phyloP scores from a whole-genome alignment of 2,329 filamentous ascomycete species.

The Metarhizium rileyi region DNA sequence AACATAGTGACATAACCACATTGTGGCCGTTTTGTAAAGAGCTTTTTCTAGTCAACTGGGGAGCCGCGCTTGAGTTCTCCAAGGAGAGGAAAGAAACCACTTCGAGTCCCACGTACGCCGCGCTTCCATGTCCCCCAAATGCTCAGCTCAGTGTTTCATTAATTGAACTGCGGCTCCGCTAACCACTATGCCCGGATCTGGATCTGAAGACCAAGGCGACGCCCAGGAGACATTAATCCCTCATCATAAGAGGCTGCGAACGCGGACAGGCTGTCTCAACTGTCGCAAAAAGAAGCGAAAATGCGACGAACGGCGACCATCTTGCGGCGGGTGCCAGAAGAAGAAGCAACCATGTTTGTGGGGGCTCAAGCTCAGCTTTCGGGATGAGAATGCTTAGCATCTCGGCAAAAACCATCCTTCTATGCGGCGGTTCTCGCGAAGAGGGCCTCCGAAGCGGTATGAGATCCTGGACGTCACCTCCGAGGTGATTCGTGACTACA shows the following conservation, averaged over 20 bases:
- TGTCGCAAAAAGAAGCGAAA: conserved; percentile 29
- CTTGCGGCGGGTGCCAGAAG: conserved; percentile 24
- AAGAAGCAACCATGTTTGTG: conserved; percentile 24
- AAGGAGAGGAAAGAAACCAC: no score
- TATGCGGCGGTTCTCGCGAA: conserved; percentile 19
- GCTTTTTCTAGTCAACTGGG: no score
- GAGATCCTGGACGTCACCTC: conserved; percentile 28
- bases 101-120: no score
- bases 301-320: conserved; percentile 26
- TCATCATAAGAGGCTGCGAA: background rate
- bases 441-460: conserved; percentile 18
- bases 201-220: background rate
- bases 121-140: background rate
- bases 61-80: no score
- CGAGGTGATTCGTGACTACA: conserved; percentile 27
- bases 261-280: conserved; percentile 21
- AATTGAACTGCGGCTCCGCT: background rate
- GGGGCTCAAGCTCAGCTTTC: conserved; percentile 28
- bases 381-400: conserved; percentile 25
- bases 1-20: no score
- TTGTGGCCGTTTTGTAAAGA: no score
- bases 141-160: background rate
- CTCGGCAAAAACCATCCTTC: conserved; percentile 23
- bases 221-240: background rate
- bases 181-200: background rate